phyloP scores from a whole-genome alignment of 345 rosid species.

The Brassica juncea region DNA sequence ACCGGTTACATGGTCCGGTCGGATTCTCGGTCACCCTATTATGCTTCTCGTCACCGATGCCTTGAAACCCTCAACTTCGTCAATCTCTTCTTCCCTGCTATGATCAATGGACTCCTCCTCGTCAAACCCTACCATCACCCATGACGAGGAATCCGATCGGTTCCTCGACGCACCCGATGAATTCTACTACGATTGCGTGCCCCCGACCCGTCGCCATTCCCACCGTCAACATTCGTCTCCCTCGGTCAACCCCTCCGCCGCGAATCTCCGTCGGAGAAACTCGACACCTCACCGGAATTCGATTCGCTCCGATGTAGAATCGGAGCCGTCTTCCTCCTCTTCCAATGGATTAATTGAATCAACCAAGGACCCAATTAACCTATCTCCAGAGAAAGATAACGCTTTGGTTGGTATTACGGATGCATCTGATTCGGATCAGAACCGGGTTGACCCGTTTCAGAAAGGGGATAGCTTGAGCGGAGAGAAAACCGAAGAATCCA shows the following conservation, averaged over 20 bases:
- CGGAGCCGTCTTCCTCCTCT: constrained; percentile 24
- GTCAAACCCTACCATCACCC: constrained; percentile 18
- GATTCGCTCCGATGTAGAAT: not conserved
- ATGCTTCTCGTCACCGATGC: constrained; percentile 25
- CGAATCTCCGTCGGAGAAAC: constrained; percentile 44
- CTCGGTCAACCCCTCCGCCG: constrained; percentile 24
- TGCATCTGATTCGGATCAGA: constrained; percentile 19
- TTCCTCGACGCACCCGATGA: constrained; percentile 70
- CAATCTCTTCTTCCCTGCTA: constrained; percentile 9
- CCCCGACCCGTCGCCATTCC: constrained; percentile 33
- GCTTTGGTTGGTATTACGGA: constrained; percentile 12
- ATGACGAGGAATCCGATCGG: not conserved
- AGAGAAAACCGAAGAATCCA: constrained; percentile 17
- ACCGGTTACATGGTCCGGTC: not conserved
- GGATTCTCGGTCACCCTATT: constrained; percentile 7
- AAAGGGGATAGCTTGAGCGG: not conserved
- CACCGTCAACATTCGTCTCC: constrained; percentile 35
- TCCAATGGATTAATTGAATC: constrained; percentile 8
- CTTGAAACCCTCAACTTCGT: not conserved
- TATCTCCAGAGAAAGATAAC: not conserved
- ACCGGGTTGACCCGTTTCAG: constrained; percentile 32
- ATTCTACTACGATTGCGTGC: constrained; percentile 50
- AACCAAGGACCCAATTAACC: constrained; percentile 1
- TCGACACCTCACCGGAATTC: constrained; percentile 5
- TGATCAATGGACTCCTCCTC: constrained; percentile 24